Conservation (phyloP, 2,329 filamentous ascomycete species). For the Stagonosporopsis rhizophila region DNA sequence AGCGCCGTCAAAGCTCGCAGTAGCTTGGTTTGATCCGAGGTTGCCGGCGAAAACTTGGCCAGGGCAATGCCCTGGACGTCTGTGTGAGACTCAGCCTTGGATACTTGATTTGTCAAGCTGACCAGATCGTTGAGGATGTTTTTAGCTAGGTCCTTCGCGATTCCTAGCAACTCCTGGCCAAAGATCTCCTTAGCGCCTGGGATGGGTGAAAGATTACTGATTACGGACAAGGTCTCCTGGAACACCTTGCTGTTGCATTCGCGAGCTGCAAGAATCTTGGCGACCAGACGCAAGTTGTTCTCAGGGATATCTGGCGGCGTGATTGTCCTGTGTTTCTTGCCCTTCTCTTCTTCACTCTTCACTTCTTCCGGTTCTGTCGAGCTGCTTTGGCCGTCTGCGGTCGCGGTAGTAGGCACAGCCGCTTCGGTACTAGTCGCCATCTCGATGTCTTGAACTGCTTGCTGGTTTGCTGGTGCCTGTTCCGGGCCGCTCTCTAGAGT, state of each 20-base stretch:
- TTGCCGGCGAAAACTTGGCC: slow-evolving; percentile 93
- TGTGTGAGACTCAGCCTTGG: slow-evolving; percentile 84
- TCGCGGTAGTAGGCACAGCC: slow-evolving; percentile 7
- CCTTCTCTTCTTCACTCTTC: slow-evolving; percentile 35
- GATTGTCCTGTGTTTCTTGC: slow-evolving; percentile 68
- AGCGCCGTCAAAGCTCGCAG: slow-evolving; percentile 90
- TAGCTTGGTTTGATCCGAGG: slow-evolving; percentile 95
- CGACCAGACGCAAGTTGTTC: slow-evolving; percentile 89
- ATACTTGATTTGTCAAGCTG: slow-evolving; percentile 84
- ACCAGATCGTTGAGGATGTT: slow-evolving; percentile 85
- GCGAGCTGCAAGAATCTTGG: slow-evolving; percentile 93
- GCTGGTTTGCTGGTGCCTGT: slow-evolving; percentile 15
- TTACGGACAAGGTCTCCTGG: slow-evolving; percentile 96
- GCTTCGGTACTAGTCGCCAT: slow-evolving; percentile 53
- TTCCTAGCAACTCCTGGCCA: slow-evolving; percentile 87
- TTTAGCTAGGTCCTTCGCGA: slow-evolving; percentile 83
- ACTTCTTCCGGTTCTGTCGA: slow-evolving; percentile 46
- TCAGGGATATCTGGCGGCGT: slow-evolving; percentile 86
- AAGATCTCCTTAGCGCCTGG: slow-evolving; percentile 89
- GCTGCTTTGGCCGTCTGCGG: slow-evolving; percentile 27
- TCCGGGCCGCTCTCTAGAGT: slow-evolving; percentile 28
- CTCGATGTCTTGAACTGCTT: slow-evolving; percentile 32
- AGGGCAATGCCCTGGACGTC: slow-evolving; percentile 95
- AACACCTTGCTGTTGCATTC: slow-evolving; percentile 99
- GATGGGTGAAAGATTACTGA: slow-evolving; percentile 95